Conservation (phyloP, 768 basidiomycete species). For the Rhizopogon vulgaris region DNA sequence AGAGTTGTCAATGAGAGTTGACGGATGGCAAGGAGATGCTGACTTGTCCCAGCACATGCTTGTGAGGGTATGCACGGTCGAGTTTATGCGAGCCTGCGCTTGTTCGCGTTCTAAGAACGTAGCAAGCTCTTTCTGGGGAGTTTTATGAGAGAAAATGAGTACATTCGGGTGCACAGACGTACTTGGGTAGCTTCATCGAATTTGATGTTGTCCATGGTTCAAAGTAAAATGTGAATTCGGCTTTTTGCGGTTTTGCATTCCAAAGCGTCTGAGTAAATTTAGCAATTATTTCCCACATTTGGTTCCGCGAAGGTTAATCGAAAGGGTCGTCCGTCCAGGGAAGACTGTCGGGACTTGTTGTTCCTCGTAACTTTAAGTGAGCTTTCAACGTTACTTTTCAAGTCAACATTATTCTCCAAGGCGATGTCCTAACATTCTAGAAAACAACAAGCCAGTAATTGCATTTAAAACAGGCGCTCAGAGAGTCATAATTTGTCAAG, state of each 20-base stretch:
- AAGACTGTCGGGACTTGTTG: too few relatives aligned
- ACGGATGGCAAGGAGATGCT: constrained; percentile 18
- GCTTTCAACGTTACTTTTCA: neutral
- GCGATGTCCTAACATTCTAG: neutral
- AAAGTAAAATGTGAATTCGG: too few relatives aligned
- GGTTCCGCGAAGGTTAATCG: constrained; percentile 10
- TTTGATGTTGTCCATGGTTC: constrained; percentile 41
- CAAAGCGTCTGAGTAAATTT: constrained; percentile 12
- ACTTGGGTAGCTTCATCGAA: constrained; percentile 82
- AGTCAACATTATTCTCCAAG: neutral
- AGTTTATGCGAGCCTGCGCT: constrained; percentile 64
- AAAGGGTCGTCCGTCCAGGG: neutral
- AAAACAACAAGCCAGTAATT: neutral
- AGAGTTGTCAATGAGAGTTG: constrained; percentile 3
- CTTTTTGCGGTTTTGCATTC: neutral
- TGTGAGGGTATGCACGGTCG: constrained; percentile 71
- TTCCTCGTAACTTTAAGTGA: too few relatives aligned
- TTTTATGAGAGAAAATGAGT: constrained; percentile 5
- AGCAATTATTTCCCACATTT: neutral
- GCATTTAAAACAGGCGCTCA: neutral
- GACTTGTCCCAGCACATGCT: constrained; percentile 92
- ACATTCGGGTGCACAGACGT: constrained; percentile 3
- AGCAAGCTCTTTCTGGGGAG: constrained; percentile 70
- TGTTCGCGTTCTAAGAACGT: constrained; percentile 79
- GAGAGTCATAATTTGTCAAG: neutral